Percentiles rank a stretch among this genome's conserved stretches.
phyloP scores from a whole-genome alignment of 192 early-diverging fungal species.

The Entomortierella chlamydospora region DNA sequence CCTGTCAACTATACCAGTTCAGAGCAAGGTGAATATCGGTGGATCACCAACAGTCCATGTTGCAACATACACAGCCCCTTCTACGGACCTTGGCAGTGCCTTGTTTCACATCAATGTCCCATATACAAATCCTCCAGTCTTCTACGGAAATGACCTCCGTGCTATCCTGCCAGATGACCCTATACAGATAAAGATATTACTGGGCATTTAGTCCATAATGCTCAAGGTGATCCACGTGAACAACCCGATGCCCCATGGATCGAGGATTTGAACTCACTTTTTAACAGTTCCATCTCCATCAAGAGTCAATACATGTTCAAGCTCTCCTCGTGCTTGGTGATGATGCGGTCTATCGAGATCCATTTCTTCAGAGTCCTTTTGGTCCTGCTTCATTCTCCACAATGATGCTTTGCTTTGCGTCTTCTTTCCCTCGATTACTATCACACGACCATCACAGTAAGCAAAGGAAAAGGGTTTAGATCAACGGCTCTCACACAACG shows the following conservation, averaged over 20 bases:
- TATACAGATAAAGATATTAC: background rate
- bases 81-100: constrained; percentile 53
- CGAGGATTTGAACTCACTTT: constrained; percentile 16
- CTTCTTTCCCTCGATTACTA: constrained; percentile 41
- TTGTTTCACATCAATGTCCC: constrained; percentile 56
- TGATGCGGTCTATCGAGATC: constrained; percentile 36
- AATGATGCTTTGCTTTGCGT: constrained; percentile 36
- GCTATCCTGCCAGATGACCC: constrained; percentile 47
- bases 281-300: constrained; percentile 46
- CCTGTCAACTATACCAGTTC: constrained; percentile 27
- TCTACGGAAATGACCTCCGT: constrained; percentile 41
- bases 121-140: constrained; percentile 62
- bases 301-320: constrained; percentile 46
- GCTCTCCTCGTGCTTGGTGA: constrained; percentile 35
- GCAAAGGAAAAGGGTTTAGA: constrained; percentile 17
- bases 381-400: constrained; percentile 45
- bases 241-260: background rate
- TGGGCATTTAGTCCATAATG: background rate
- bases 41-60: too few relatives aligned
- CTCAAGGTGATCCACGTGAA: background rate
- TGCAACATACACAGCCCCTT: too few relatives aligned
- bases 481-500: background rate
- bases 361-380: constrained; percentile 17
- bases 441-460: constrained; percentile 7
- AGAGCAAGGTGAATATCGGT: background rate